Conservation (phyloP, 805 yeast genomes). For the Candida namnaoensis region DNA sequence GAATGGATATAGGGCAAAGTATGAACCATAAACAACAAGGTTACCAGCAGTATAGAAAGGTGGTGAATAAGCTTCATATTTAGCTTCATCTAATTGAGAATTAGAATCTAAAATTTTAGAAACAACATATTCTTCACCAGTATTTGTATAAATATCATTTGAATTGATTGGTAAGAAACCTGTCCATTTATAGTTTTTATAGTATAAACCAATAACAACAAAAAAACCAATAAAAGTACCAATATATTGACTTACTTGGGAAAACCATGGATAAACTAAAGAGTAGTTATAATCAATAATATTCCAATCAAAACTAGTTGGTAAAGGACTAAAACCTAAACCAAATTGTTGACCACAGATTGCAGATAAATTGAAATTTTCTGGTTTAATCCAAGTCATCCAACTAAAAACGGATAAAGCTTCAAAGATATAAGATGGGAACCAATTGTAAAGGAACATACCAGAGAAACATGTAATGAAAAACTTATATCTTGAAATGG, state of each 20-base stretch:
- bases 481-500: conserved; percentile 24
- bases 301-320: conserved; percentile 46
- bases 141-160: conserved; percentile 43
- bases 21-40: conserved; percentile 48
- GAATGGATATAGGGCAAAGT: conserved; percentile 36
- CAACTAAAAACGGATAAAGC: conserved; percentile 40
- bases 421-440: conserved; percentile 32
- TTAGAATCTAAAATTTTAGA: conserved; percentile 33
- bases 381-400: conserved; percentile 51
- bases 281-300: conserved; percentile 22
- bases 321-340: conserved; percentile 43
- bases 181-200: conserved; percentile 31
- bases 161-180: conserved; percentile 34
- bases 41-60: conserved; percentile 62
- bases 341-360: conserved; percentile 41
- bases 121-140: conserved; percentile 38
- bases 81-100: conserved; percentile 33
- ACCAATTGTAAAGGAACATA: conserved; percentile 35
- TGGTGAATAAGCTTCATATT: conserved; percentile 49
- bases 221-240: conserved; percentile 26
- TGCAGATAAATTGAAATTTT: conserved; percentile 35
- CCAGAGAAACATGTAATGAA: conserved; percentile 20
- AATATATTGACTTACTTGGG: conserved; percentile 20
- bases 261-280: conserved; percentile 36
- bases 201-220: conserved; percentile 27